Conservation (phyloP, 2,329 filamentous ascomycete genomes). For the Diaporthe nobilis region DNA sequence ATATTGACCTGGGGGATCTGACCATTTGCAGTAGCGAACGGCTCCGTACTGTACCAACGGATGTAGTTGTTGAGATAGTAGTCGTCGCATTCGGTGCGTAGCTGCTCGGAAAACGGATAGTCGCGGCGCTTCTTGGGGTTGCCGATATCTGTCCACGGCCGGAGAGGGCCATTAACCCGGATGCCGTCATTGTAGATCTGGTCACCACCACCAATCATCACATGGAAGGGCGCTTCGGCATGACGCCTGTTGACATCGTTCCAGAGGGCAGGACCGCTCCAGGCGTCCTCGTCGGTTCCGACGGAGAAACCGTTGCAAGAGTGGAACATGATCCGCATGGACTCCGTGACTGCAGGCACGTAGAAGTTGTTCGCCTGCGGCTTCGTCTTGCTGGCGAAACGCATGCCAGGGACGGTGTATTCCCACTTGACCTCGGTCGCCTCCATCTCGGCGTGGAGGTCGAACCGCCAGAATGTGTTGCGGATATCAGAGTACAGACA, state of each 20-base stretch:
- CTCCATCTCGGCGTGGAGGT: conserved; percentile 82
- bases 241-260: conserved; percentile 91
- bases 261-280: conserved; percentile 94
- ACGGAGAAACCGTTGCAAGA: conserved; percentile 98
- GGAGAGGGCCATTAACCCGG: conserved; percentile 85
- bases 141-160: conserved; percentile 84
- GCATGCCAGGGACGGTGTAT: conserved; percentile 79
- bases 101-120: conserved; percentile 81
- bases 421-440: conserved; percentile 80
- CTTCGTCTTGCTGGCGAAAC: conserved; percentile 70
- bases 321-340: conserved; percentile 99
- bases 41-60: conserved; percentile 83
- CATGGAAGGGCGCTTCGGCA: conserved; percentile 86
- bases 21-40: conserved; percentile 88
- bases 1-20: conserved; percentile 98
- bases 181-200: conserved; percentile 98
- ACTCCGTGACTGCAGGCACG: conserved; percentile 84
- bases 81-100: conserved; percentile 87
- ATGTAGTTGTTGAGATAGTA: conserved; percentile 95
- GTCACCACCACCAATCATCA: conserved; percentile 96
- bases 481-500: conserved; percentile 75
- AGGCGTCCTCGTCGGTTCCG: conserved; percentile 86
- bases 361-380: conserved; percentile 80
- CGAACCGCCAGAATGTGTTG: conserved; percentile 95
- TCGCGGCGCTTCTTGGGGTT: conserved; percentile 87